Evolutionary conservation across 192 early-diverging fungal genomes (phyloP).

Genomic region (Entomortierella lignicola): DNA sequence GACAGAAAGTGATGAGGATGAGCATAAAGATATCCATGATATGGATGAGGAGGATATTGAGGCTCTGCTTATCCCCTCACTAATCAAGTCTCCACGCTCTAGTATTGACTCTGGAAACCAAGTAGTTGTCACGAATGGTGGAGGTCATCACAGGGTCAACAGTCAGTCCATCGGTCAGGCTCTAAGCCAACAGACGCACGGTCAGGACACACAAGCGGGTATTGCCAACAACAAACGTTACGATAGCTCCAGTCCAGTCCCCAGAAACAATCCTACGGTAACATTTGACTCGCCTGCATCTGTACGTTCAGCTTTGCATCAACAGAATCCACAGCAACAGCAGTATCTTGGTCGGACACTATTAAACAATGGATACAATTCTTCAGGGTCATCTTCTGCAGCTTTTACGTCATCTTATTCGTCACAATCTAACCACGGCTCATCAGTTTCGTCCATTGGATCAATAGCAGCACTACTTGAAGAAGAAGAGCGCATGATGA

Average conservation of each 20-base stretch:
- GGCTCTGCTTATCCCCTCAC: conserved; percentile 27
- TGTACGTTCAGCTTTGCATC: background rate
- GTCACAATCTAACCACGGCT: conserved; percentile 32
- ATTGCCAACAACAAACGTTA: background rate
- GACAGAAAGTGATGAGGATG: conserved; percentile 3
- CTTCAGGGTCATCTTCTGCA: conserved; percentile 34
- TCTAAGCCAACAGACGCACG: conserved; percentile 16
- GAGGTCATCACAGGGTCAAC: conserved; percentile 9
- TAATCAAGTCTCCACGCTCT: conserved; percentile 13
- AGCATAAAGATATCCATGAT: conserved; percentile 10
- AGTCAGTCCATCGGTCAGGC: conserved; percentile 25
- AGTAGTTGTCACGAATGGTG: background rate
- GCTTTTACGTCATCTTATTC: conserved; percentile 33
- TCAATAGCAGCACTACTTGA: conserved; percentile 36
- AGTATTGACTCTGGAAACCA: conserved; percentile 32
- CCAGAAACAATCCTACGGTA: conserved; percentile 2
- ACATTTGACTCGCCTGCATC: background rate
- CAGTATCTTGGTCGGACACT: conserved; percentile 1
- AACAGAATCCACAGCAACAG: background rate
- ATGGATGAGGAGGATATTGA: conserved; percentile 41
- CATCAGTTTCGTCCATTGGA: conserved; percentile 35
- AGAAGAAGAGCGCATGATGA: conserved; percentile 33
- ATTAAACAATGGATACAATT: conserved; percentile 31
- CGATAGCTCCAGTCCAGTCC: background rate
- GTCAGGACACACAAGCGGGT: background rate